Base-by-base conservation (phyloP, 1,284 basidiomycete genomes). In the Cutaneotrichosporon dermatis region DNA sequence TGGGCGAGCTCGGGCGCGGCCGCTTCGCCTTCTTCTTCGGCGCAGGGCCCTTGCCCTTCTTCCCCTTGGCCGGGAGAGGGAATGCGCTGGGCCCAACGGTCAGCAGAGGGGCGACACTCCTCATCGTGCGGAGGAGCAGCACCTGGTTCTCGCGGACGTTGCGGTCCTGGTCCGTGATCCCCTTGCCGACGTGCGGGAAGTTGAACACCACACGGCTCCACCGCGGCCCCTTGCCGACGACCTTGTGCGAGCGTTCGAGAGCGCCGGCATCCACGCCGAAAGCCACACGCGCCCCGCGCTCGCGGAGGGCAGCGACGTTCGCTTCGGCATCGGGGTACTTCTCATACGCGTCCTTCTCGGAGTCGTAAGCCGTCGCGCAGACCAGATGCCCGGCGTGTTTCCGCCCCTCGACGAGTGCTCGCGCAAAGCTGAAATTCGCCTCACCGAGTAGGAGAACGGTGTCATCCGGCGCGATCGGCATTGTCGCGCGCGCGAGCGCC, bases 171-270 rank as follows among this genome's bases (percentile, higher is more conserved):
- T 99, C 92, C 48, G 90, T 86, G 67, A 98, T 95, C 0, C 94
- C 92, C 84, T 69, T 70, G 88, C 94, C 94, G 68, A 89, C 89
- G 80, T 99, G 95, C 54, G 95, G 95, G 70, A 98, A 99, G 73
- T 98, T 97, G 86, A 92, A 98, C 25, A 92, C 86, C 58, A 98
- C 84, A 57, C 77, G 85, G 81, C 80, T 92, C 88, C 84, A 89
- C 46, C 62, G 55, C 45, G 49, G 52, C 13, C 59, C 59, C 46
- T 58, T 61, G 63, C 85, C 87, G 51, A 89, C 44, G 46, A 57
- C 44, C 69, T 74, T 55, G 67, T 77, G 55, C 76, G 76, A 8
- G 75, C 83, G 63, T 59, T 88, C 86, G 45, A 97, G 76, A 58
- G 82, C 84, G 4, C 88, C 88, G 3, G 88, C 94, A 75, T 99